Evolutionary conservation across 1,139 yeast species (phyloP), one percentile per base, ranked within the genome.

Genomic region (Taphrina flavorubra): DNA sequence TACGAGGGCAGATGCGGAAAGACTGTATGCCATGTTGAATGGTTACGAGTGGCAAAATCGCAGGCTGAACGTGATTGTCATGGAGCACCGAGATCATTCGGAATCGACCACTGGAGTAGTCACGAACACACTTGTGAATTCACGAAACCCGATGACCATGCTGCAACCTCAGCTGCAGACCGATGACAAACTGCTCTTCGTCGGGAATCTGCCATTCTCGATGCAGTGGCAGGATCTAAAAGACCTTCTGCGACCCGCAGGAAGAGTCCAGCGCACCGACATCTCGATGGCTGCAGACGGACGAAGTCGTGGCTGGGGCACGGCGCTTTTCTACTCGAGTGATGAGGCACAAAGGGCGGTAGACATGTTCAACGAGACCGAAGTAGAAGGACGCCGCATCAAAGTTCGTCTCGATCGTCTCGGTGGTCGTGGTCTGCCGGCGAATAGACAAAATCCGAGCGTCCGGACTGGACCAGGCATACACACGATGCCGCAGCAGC

Each of bases 221-320:
- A 80, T 87, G 1, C 82, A 83, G 53, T 86, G 89, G 89, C 80
- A 81, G 51, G 83, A 83, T 34, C 78, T 87, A 68, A 84, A 85
- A 74, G 83, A 81, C 67, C 83, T 81, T 69, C 61, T 72, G 16
- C 42, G 61, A 51, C 57, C 72, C 6, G 82, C 84, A 0, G 81
- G 83, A 37, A 77, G 77, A 42, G 82, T 86, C 20, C 72, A 78
- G 31, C 77, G 87, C 36, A 88, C 87, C 6, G 89, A 86, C 72
- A 84, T 87, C 20, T 87, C 88, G 37, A 74, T 71, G 37, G 71
- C 74, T 56, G 74, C 74, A 18, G 79, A 79, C 59, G 84, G 84
- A 34, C 76, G 75, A 69, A 77, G 83, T 42, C 82, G 86, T 73
- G 92, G 92, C 3, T 87, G 85, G 78, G 92, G 90, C 0, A 84